A percentile compares a stretch with the other conserved stretches of the same genome.
Conservation (phyloP, 2,329 filamentous ascomycete genomes). For the Plectosphaerella sp. region DNA sequence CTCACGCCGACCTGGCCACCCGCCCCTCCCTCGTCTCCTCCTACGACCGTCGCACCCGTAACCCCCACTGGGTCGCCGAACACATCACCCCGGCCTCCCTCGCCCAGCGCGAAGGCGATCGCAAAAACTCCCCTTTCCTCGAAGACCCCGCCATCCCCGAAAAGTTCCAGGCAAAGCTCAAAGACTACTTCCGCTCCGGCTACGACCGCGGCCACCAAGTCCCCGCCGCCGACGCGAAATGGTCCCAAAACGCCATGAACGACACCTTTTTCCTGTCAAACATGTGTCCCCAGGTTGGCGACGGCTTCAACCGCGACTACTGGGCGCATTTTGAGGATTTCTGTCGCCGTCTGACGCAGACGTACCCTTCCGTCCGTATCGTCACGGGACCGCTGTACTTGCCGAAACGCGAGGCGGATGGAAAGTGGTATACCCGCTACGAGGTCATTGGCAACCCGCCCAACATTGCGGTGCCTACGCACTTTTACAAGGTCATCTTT, state of each 20-base stretch:
- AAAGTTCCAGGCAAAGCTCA: conserved; percentile 82
- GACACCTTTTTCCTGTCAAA: conserved; percentile 90
- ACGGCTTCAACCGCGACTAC: conserved; percentile 98
- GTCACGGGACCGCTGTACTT: conserved; percentile 94
- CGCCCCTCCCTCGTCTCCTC: conserved; percentile 76
- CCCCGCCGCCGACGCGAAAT: conserved; percentile 92
- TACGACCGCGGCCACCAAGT: conserved; percentile 98
- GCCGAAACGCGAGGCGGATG: conserved; percentile 77
- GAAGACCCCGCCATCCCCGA: conserved; percentile 78
- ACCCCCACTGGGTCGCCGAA: conserved; percentile 92
- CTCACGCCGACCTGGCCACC: conserved; percentile 74
- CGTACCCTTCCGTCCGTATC: conserved; percentile 83
- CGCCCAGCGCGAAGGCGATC: conserved; percentile 68
- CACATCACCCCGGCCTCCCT: conserved; percentile 92
- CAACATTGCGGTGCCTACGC: conserved; percentile 91
- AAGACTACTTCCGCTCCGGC: conserved; percentile 91
- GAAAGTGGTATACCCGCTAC: conserved; percentile 93
- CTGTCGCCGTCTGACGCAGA: conserved; percentile 74
- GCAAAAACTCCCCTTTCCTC: conserved; percentile 75
- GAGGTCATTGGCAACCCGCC: conserved; percentile 94
- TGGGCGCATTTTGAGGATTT: conserved; percentile 99
- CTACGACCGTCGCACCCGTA: conserved; percentile 85
- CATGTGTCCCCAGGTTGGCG: conserved; percentile 97
- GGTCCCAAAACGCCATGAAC: conserved; percentile 92
- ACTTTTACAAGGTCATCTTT: conserved; percentile 99